Percentiles rank a stretch among this genome's conserved stretches.
Evolutionary conservation across 805 yeast species (phyloP).

Genomic region (Sugiyamaella qingdaonensis): DNA sequence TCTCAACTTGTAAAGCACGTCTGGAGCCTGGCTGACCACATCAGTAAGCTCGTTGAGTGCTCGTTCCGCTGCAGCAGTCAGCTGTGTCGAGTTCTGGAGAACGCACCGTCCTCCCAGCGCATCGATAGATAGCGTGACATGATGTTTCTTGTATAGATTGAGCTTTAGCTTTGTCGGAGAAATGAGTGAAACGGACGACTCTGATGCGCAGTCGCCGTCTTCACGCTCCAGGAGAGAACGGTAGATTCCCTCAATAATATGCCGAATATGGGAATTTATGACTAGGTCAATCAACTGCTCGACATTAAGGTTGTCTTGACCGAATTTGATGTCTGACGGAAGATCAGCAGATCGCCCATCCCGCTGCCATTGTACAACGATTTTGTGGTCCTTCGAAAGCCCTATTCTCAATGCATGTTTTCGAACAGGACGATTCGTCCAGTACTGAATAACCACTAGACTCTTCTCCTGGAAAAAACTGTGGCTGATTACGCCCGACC

Average conservation of each 20-base stretch:
- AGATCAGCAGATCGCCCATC: constrained; percentile 44
- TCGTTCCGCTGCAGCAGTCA: constrained; percentile 34
- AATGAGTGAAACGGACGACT: neutral
- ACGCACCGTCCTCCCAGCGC: constrained; percentile 22
- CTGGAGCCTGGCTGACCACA: constrained; percentile 20
- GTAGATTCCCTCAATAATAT: constrained; percentile 27
- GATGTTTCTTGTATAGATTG: constrained; percentile 18
- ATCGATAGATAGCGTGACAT: constrained; percentile 23
- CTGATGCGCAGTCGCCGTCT: neutral
- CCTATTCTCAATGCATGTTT: constrained; percentile 61
- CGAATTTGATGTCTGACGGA: constrained; percentile 19
- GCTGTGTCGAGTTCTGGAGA: constrained; percentile 41
- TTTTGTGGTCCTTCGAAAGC: constrained; percentile 40
- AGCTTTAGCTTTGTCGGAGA: constrained; percentile 19
- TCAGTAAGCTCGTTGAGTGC: constrained; percentile 27
- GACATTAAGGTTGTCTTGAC: constrained; percentile 31
- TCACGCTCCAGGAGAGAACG: neutral
- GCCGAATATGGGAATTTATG: constrained; percentile 39
- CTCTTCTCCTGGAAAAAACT: constrained; percentile 52
- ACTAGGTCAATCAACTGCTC: constrained; percentile 38
- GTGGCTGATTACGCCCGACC: constrained; percentile 61
- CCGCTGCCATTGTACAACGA: constrained; percentile 59
- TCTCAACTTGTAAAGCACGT: constrained; percentile 43
- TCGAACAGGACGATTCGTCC: constrained; percentile 51
- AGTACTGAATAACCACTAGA: constrained; percentile 55